phyloP scores from a whole-genome alignment of 2,329 filamentous ascomycete species.

The Arthroderma sp. region DNA sequence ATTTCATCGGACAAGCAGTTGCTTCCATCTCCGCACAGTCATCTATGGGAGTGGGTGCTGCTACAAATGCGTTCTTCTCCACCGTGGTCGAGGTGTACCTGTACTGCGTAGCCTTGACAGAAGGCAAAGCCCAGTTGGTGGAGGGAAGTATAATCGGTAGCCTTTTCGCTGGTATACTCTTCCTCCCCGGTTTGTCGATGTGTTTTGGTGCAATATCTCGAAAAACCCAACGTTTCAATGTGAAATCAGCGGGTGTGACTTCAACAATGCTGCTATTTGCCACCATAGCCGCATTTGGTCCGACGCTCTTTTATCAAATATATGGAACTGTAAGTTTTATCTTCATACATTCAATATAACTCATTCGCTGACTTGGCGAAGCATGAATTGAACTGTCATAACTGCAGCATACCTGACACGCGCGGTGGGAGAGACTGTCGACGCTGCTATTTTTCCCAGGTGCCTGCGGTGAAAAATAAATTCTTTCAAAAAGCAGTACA shows the following conservation, averaged over 20 bases:
- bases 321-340: conserved; percentile 62
- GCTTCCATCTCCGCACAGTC: conserved; percentile 97
- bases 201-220: conserved; percentile 96
- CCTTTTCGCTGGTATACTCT: conserved; percentile 91
- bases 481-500: conserved; percentile 87
- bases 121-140: conserved; percentile 85
- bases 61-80: conserved; percentile 96
- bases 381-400: conserved; percentile 80
- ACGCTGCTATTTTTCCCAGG: conserved; percentile 86
- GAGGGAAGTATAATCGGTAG: conserved; percentile 96
- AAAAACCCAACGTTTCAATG: conserved; percentile 97
- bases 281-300: conserved; percentile 86
- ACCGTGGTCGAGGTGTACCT: conserved; percentile 96
- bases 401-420: conserved; percentile 36
- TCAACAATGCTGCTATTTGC: conserved; percentile 97
- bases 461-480: conserved; percentile 66
- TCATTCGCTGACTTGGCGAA: conserved; percentile 21
- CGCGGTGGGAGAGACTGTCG: conserved; percentile 54
- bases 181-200: conserved; percentile 92
- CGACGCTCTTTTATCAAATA: conserved; percentile 95
- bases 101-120: conserved; percentile 83
- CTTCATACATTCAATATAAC: conserved; percentile 11
- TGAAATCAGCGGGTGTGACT: conserved; percentile 86
- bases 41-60: conserved; percentile 93
- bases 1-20: conserved; percentile 97